Conservation (phyloP, 164 flowering plant genomes). For the Vitis cinerea region DNA sequence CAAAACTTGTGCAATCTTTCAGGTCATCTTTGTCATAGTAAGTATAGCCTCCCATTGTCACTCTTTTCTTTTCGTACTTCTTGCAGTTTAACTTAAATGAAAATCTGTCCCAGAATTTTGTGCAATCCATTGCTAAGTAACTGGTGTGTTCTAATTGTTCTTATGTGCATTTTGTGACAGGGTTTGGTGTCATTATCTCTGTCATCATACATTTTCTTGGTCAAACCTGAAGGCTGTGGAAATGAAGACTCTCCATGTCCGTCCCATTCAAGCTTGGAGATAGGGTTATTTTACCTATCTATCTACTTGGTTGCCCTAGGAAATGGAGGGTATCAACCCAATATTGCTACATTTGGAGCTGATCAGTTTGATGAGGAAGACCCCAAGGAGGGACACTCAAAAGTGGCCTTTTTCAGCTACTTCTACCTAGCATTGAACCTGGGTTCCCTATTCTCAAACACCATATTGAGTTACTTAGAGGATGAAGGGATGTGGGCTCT, state of each 20-base stretch:
- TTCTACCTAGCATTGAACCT: constrained; percentile 89
- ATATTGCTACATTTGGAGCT: constrained; percentile 92
- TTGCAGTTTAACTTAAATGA: no score
- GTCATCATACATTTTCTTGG: constrained; percentile 59
- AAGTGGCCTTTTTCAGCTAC: constrained; percentile 89
- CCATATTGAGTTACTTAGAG: constrained; percentile 75
- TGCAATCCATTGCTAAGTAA: no score
- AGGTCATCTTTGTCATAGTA: constrained; percentile 74
- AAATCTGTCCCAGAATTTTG: no score
- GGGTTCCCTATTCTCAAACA: constrained; percentile 85
- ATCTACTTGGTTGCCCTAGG: constrained; percentile 81
- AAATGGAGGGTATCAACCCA: constrained; percentile 96
- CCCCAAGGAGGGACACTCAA: constrained; percentile 57
- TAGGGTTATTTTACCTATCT: constrained; percentile 64
- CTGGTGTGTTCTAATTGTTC: neutral
- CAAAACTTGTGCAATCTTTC: constrained; percentile 91
- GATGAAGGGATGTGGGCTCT: constrained; percentile 86
- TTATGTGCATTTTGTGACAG: constrained; percentile 34
- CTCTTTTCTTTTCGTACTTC: no score
- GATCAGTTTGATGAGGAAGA: constrained; percentile 88
- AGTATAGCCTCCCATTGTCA: constrained; percentile 17
- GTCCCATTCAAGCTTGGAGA: constrained; percentile 49
- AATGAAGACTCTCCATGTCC: constrained; percentile 38
- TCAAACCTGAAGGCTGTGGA: constrained; percentile 82
- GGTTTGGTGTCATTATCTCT: constrained; percentile 67